Evolutionary conservation across 129 eudicot species (phyloP).

Genomic region (Ambrosia trifida): DNA sequence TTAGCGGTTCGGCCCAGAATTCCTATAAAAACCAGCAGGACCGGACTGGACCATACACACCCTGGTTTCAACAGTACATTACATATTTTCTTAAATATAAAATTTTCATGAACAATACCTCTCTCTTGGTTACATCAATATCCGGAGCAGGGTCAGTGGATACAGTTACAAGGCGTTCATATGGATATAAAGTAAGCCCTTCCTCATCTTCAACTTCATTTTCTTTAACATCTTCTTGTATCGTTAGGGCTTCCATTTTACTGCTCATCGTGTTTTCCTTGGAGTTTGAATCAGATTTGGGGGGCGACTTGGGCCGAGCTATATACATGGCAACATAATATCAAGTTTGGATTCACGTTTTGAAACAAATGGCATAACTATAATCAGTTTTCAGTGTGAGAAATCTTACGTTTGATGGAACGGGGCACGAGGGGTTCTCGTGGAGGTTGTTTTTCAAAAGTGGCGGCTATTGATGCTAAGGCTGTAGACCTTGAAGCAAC

Average conservation of each 20-base stretch:
- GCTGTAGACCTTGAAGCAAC: constrained; percentile 57
- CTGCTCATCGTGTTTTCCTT: constrained; percentile 60
- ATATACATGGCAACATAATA: constrained; percentile 17
- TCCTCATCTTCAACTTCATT: constrained; percentile 87
- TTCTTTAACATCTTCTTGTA: constrained; percentile 81
- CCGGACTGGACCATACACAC: neutral
- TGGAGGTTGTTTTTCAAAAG: constrained; percentile 67
- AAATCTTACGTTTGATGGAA: constrained; percentile 59
- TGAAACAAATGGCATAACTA: neutral
- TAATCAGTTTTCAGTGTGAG: neutral
- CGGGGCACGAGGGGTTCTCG: constrained; percentile 64
- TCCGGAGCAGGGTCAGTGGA: constrained; percentile 68
- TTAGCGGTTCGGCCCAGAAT: neutral
- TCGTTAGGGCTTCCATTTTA: constrained; percentile 59
- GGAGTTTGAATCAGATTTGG: constrained; percentile 47
- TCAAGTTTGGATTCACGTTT: constrained; percentile 13
- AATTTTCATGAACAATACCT: constrained; percentile 45
- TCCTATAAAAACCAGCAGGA: neutral
- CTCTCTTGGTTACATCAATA: constrained; percentile 90
- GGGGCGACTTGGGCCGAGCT: constrained; percentile 59
- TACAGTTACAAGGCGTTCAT: constrained; percentile 65
- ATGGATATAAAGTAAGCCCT: constrained; percentile 71
- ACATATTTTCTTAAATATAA: neutral
- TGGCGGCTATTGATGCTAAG: constrained; percentile 57
- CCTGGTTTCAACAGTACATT: neutral